These are phyloP conservation scores for Xylariaceae sp. DNA, from an alignment of 2,329 filamentous ascomycete genomes.

Conservation along the genomic window DNA sequence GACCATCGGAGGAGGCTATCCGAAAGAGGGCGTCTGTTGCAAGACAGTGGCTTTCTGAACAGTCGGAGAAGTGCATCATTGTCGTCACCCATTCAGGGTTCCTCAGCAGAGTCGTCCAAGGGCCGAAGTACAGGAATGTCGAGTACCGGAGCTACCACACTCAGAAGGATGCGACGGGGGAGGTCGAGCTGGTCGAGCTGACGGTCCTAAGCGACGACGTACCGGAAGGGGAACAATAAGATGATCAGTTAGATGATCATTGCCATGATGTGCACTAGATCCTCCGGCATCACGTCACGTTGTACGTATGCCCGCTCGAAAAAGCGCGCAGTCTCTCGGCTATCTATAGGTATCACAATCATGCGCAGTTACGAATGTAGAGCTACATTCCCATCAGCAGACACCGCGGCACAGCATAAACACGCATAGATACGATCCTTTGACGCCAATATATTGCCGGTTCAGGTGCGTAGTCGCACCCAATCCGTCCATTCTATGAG, in stretches of 20 bases:
- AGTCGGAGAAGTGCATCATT: slow-evolving; percentile 29
- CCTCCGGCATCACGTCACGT: not conserved
- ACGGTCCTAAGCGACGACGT: slow-evolving; percentile 17
- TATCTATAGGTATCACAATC: not conserved
- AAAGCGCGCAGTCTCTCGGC: not conserved
- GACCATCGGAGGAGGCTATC: slow-evolving; percentile 27
- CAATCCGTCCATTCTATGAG: not conserved
- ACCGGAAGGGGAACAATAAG: slow-evolving; percentile 5
- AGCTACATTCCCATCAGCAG: not conserved
- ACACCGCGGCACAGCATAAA: not conserved
- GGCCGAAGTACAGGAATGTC: slow-evolving; percentile 28
- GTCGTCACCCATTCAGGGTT: slow-evolving; percentile 34
- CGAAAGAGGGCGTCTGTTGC: slow-evolving; percentile 25
- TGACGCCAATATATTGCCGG: not conserved
- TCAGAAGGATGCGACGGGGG: slow-evolving; percentile 11
- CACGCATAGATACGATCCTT: not conserved
- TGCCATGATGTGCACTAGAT: not conserved
- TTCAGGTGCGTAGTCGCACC: not conserved
- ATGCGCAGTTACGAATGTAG: not conserved
- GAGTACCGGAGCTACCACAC: slow-evolving; percentile 30
- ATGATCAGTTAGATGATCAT: not conserved
- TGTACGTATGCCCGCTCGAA: not conserved
- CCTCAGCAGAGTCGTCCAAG: slow-evolving; percentile 26
- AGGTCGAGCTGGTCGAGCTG: slow-evolving; percentile 17
- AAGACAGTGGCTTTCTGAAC: slow-evolving; percentile 29